Evolutionary conservation across 441 rosid species (phyloP).

Genomic region (Adansonia gregorii): DNA sequence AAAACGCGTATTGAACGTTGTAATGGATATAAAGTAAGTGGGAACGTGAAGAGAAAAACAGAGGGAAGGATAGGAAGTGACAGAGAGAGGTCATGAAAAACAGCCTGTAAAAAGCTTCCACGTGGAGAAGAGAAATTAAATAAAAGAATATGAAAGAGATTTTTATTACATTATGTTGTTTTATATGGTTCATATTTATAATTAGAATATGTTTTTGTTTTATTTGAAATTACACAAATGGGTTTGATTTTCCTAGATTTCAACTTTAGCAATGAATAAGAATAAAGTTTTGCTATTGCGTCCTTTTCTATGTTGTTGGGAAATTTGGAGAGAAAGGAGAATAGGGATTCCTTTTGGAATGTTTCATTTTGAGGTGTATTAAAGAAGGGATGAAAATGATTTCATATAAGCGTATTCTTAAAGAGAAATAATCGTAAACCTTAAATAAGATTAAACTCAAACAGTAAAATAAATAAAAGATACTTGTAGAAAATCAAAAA

Average conservation of each 20-base stretch:
- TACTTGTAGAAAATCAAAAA: no score
- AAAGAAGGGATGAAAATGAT: no score
- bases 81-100: neutral
- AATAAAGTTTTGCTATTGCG: neutral
- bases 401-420: no score
- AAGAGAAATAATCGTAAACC: no score
- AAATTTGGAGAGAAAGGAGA: neutral
- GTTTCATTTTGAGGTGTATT: no score
- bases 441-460: no score
- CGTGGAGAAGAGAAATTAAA: neutral
- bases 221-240: no score
- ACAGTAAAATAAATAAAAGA: no score
- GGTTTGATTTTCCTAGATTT: neutral
- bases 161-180: no score
- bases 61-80: neutral
- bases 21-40: neutral
- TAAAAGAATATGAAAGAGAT: neutral
- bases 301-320: neutral
- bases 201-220: no score
- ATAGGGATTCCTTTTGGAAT: no score
- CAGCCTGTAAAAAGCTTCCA: neutral
- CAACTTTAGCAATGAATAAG: conserved; percentile 7
- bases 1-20: neutral
- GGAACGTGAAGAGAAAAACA: neutral
- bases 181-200: no score